Percentiles rank a stretch among this genome's conserved stretches.
Evolutionary conservation across 345 rosid species (phyloP).

Genomic region (Streptanthus diversifolius): DNA sequence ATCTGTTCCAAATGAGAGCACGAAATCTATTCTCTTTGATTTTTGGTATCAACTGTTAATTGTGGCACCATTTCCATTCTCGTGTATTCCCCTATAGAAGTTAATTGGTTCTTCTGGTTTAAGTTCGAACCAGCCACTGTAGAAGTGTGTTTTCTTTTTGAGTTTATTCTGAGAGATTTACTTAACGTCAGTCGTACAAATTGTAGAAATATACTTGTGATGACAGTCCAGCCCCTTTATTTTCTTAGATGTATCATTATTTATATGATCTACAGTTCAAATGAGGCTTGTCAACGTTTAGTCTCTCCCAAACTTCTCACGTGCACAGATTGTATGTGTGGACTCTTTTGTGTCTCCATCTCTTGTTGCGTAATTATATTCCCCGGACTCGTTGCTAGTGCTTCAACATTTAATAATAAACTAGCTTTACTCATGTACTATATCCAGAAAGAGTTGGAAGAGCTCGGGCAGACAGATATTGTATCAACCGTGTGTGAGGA

Average conservation of each 20-base stretch:
- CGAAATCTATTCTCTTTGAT: background rate
- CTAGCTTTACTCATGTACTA: background rate
- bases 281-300: background rate
- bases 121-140: too few species aligned
- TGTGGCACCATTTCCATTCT: too few species aligned
- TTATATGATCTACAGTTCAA: background rate
- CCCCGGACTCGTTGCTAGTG: background rate
- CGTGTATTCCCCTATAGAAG: too few species aligned
- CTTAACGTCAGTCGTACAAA: too few species aligned
- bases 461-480: slow-evolving; percentile 43
- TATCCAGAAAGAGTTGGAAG: slow-evolving; percentile 58
- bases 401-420: background rate
- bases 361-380: background rate
- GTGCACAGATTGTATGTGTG: background rate
- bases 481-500: slow-evolving; percentile 52
- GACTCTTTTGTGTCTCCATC: background rate
- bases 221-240: too few species aligned
- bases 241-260: background rate
- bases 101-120: too few species aligned
- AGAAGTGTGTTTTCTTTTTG: too few species aligned
- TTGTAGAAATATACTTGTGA: too few species aligned
- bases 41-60: too few species aligned
- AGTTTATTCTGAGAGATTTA: too few species aligned
- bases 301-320: background rate
- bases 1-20: background rate